Evolutionary conservation across 306 rosid species (phyloP).

Genomic region (Medicago ruthenica): DNA sequence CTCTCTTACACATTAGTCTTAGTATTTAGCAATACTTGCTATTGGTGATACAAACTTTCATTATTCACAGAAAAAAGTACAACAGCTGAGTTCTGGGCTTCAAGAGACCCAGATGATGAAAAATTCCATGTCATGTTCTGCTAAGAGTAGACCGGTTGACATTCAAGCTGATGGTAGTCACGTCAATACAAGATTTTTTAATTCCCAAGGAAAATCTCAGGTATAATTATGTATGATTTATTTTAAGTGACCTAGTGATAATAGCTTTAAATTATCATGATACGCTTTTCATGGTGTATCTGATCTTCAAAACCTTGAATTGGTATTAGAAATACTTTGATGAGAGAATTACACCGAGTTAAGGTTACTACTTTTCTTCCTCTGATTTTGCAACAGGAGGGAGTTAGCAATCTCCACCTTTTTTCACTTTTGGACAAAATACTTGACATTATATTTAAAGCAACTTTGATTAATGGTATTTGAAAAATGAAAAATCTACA

Average conservation of each 20-base stretch:
- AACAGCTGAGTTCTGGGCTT: constrained; percentile 63
- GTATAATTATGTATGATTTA: constrained; percentile 43
- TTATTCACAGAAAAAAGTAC: constrained; percentile 63
- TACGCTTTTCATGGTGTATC: not conserved
- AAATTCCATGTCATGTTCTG: constrained; percentile 42
- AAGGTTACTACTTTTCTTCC: not conserved
- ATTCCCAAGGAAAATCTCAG: constrained; percentile 60
- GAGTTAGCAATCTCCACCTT: not conserved
- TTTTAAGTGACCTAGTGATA: constrained; percentile 32
- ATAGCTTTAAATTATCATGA: not conserved
- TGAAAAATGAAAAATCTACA: constrained; percentile 12
- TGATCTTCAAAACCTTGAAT: not conserved
- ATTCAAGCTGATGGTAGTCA: constrained; percentile 49
- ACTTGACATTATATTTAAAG: constrained; percentile 3
- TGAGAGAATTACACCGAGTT: not conserved
- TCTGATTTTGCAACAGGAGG: not conserved
- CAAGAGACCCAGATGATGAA: constrained; percentile 71
- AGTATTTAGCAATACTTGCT: constrained; percentile 31
- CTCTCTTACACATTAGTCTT: constrained; percentile 39
- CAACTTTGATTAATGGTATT: constrained; percentile 5
- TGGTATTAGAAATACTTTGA: not conserved
- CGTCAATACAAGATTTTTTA: constrained; percentile 39
- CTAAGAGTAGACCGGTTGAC: constrained; percentile 46
- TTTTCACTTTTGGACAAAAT: not conserved
- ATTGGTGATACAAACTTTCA: constrained; percentile 41